Evolutionary conservation across 768 basidiomycete genomes (phyloP), one percentile per base, ranked within the genome.

Genomic region (Mrakia gelida): DNA sequence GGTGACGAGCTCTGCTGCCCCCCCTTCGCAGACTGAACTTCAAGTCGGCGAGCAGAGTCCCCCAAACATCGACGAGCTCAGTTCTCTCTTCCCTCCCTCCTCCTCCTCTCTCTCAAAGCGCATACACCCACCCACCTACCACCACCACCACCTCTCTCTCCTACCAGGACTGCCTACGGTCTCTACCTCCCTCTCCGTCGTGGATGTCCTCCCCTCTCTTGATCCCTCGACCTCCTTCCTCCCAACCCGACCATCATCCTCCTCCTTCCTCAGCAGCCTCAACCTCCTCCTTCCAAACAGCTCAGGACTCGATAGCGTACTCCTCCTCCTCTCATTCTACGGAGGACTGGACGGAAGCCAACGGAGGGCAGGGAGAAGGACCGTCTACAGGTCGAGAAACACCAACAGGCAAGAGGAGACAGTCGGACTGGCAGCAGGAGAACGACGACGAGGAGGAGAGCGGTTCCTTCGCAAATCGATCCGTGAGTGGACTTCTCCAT

Each of bases 221-320:
- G 34, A 18, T 70, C 38, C 21, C 67, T n/a, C 67, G 67, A 21
- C 41, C 67, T 18, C 41, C 38, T n/a, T 70, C 67, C 38, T n/a
- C 41, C 9, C 65, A 38, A n/a, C 26, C 10, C 1, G 38, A 70
- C 65, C 32, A 16, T 5, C 26, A 41, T 4, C 34, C 41, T 10
- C 28, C 28, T 28, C 67, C 67, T 41, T 70, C 67, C 67, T 70
- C 67, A 41, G 67, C 38, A 21, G 67, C 67, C 8, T 70, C 67
- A 23, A 70, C 67, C 7, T 70, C 67, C 2, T 70, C 38, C 38
- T 43, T 41, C 23, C 67, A 70, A n/a, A 45, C 67, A 34, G 26
- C 67, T 38, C 38, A 70, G 38, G 38, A 70, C 16, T 38, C 59
- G 28, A 59, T 28, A 59, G 26, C 70, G 3, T 6, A 71, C 38